Evolutionary conservation across 345 rosid species (phyloP), one percentile per base, ranked within the genome.

Genomic region (Rubroshorea leprosula): DNA sequence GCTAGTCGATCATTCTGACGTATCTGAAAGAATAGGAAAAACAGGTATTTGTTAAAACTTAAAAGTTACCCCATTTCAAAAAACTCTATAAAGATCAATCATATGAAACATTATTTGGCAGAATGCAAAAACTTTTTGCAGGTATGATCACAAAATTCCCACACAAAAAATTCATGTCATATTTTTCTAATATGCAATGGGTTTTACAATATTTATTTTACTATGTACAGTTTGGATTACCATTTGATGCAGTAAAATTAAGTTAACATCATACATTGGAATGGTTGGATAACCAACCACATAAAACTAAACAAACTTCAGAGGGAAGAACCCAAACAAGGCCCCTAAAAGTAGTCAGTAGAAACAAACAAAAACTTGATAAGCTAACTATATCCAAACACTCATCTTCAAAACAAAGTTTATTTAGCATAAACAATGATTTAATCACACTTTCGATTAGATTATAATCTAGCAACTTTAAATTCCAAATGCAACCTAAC

Each of bases 1-100:
- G 97, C 97, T 53, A 89, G 80, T 41, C 97, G 78, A 69, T 89
- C 97, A 69, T 84, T 92, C 73, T 92, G 95, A 25, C 97, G 79
- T 64, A 92, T 89, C 97, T 92, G 94, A 64, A 78, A 20, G 51
- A 63, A 55, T 29, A 15, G 61, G 26, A 14, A 58, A 29, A 19
- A 44, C 41, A 15, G 46, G 15, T 35, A 60, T 50, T 50, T 29
- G 45, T 27, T 48, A 45, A 26, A n/a, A n/a, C n/a, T n/a, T n/a
- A n/a, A 44, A 24, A 13, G 54, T 27, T 26, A 53, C 13, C 16
- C 22, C 8, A 62, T 18, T 51, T 14, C 25, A 18, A 13, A 54
- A 1, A 17, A 53, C 26, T 14, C 46, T 44, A 18, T 9, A 49
- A 50, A 60, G 23, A 49, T 6, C 41, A 27, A 27, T 8, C 8